Conservation (phyloP, 139 green algal genomes). For the Eudorina sp. region DNA sequence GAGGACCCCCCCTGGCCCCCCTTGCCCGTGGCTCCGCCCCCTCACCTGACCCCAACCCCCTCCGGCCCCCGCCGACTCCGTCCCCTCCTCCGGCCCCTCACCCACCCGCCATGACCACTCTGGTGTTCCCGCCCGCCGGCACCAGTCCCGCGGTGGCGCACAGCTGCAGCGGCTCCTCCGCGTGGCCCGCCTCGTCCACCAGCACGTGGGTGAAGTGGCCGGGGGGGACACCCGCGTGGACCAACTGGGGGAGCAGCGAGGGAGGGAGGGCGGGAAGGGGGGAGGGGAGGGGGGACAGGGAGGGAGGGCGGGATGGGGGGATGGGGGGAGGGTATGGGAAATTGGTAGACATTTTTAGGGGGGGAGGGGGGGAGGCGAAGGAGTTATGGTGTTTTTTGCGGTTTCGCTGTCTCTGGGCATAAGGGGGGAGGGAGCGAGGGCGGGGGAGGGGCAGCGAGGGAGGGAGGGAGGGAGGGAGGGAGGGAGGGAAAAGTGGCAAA, state of each 20-base stretch:
- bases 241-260: too few relatives aligned
- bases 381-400: not conserved
- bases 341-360: too few relatives aligned
- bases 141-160: slow-evolving; percentile 57
- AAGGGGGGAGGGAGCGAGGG: not conserved
- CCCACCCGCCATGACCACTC: slow-evolving; percentile 57
- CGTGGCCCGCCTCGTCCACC: slow-evolving; percentile 74
- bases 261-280: not conserved
- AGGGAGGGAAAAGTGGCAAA: too few relatives aligned
- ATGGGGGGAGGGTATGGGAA: too few relatives aligned
- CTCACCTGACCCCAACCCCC: too few relatives aligned
- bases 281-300: not conserved
- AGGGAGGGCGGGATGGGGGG: not conserved
- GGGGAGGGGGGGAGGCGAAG: too few relatives aligned
- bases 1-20: too few relatives aligned
- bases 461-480: not conserved
- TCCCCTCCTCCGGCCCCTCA: not conserved
- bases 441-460: too few relatives aligned
- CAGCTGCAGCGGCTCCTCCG: slow-evolving; percentile 64
- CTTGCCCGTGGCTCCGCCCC: too few relatives aligned
- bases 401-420: not conserved
- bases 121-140: slow-evolving; percentile 4
- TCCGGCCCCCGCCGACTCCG: too few relatives aligned
- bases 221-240: slow-evolving; percentile 52
- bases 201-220: slow-evolving; percentile 68